Evolutionary conservation across 805 yeast genomes (phyloP).

Genomic region (fission yeast (Schizosaccharomyces pombe)): ASM294v3 CU329670.1:2811501-2812000

Average conservation of each 20-base stretch:
- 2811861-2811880: constrained; percentile 81
- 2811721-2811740: constrained; percentile 86
- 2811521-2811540: neutral
- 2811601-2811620: constrained; percentile 54
- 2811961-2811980: constrained; percentile 77
- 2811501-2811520: neutral
- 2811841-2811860: constrained; percentile 79
- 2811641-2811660: constrained; percentile 78
- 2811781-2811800: constrained; percentile 99
- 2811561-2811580: neutral
- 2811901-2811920: constrained; percentile 77
- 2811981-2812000: constrained; percentile 71
- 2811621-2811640: constrained; percentile 66
- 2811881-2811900: constrained; percentile 70
- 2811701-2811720: constrained; percentile 53
- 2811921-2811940: constrained; percentile 91
- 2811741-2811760: constrained; percentile 59
- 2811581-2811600: constrained; percentile 3
- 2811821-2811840: constrained; percentile 90
- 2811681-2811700: constrained; percentile 40
- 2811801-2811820: constrained; percentile 76
- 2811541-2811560: neutral
- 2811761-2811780: constrained; percentile 78
- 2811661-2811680: constrained; percentile 81
- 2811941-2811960: constrained; percentile 74